Conservation (phyloP, 768 basidiomycete species). For the Pholiota conissans region DNA sequence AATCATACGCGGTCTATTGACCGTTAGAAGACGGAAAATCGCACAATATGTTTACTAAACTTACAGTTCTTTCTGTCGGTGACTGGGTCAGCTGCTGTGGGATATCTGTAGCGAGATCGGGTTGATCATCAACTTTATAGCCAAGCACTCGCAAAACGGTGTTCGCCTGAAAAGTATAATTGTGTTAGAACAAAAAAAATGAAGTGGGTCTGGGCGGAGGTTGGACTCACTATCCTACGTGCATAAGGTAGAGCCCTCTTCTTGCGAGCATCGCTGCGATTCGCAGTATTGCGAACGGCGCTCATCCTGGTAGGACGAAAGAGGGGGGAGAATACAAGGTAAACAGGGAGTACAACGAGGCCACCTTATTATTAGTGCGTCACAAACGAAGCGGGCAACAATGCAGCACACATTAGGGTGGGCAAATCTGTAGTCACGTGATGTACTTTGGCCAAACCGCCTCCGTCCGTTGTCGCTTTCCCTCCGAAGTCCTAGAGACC, state of each 20-base stretch:
- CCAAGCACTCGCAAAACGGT: not conserved
- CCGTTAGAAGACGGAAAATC: not conserved
- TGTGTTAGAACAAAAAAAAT: not conserved
- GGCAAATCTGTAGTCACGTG: slow-evolving; percentile 32
- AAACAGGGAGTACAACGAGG: slow-evolving; percentile 14
- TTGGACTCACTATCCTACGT: slow-evolving; percentile 14
- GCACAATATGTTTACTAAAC: not conserved
- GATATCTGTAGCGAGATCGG: not conserved
- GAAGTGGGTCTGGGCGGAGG: not conserved
- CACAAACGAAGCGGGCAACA: slow-evolving; percentile 4
- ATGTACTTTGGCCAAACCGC: slow-evolving; percentile 15
- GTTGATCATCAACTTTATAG: not conserved
- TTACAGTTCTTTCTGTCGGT: not conserved
- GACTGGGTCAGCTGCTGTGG: too few species aligned
- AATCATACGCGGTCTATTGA: not conserved
- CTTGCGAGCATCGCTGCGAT: slow-evolving; percentile 35
- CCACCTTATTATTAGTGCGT: slow-evolving; percentile 14
- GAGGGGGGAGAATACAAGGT: slow-evolving; percentile 20
- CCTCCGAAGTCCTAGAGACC: not conserved
- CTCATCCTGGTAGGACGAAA: slow-evolving; percentile 44
- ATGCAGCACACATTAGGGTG: slow-evolving; percentile 30
- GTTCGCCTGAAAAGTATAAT: not conserved
- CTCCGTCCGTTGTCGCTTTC: slow-evolving; percentile 26
- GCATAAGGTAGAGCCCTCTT: slow-evolving; percentile 51
- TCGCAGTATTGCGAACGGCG: slow-evolving; percentile 43